Evolutionary conservation across 1,284 basidiomycete species (phyloP), one percentile per base, ranked within the genome.

Genomic region (Lentinus polychrous): DNA sequence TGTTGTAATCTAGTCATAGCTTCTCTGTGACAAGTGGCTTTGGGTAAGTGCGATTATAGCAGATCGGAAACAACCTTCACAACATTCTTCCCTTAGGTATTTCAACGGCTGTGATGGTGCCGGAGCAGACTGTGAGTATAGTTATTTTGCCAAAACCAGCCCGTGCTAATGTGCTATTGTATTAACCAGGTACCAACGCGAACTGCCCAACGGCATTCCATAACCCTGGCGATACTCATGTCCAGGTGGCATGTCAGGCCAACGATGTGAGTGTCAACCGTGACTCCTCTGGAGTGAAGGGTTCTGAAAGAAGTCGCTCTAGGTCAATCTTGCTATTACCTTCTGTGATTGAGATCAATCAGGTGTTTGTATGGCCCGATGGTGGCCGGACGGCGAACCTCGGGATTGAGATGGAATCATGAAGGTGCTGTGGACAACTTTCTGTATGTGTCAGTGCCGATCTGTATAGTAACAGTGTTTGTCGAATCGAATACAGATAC

Each of bases 121-220:
- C 15, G 67, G 67, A 36, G 57, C 60, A 22, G 45, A 52, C 43
- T 69, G 67, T 64, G 46, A 49, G 59, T 53, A n/a, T n/a, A 23
- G 10, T 18, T 5, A 37, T 37, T 14, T 2, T 8, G 23, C 17
- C 24, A 18, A 23, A 32, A 27, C 18, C 43, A 52, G n/a, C n/a
- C n/a, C n/a, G n/a, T n/a, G n/a, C n/a, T n/a, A n/a, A n/a, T n/a
- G n/a, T n/a, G n/a, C n/a, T n/a, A n/a, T n/a, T n/a, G n/a, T n/a
- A n/a, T 49, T 20, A 27, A 14, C 20, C 35, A 69, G 67, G 67
- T 44, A 49, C 51, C 34, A 51, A 46, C 34, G 18, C 55, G 4
- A 41, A 40, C 36, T 75, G 73, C 49, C 23, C 48, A 2, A 56
- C 51, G 0, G 73, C 74, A 2, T 76, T 74, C 60, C 69, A 66